Conservation (phyloP, 148 eudicot species). For the Nyssa sinensis region DNA sequence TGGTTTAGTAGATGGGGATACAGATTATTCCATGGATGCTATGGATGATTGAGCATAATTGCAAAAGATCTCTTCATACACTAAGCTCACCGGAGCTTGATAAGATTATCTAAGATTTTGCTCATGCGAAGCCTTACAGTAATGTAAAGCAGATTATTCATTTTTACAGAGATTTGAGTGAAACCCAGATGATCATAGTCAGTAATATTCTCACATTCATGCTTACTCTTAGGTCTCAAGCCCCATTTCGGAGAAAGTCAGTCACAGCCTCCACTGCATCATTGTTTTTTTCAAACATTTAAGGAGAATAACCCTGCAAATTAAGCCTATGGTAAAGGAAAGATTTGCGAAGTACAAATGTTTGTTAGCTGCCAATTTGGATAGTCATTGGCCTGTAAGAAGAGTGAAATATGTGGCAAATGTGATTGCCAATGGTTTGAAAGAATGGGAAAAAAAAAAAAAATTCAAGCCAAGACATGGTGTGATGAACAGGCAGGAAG, state of each 20-base stretch:
- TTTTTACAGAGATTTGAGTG: conserved; percentile 58
- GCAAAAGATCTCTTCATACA: conserved; percentile 56
- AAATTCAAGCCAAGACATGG: conserved; percentile 7
- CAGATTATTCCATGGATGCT: conserved; percentile 68
- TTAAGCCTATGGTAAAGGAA: conserved; percentile 22
- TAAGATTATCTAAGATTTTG: conserved; percentile 29
- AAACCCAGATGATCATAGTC: conserved; percentile 51
- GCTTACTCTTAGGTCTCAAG: conserved; percentile 48
- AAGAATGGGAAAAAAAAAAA: conserved; percentile 47
- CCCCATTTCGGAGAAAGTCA: conserved; percentile 12
- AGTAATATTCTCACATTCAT: conserved; percentile 67
- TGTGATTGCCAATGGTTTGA: conserved; percentile 70
- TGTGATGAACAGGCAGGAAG: conserved; percentile 88
- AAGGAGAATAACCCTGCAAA: neutral
- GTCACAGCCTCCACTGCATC: neutral
- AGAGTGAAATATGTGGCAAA: conserved; percentile 74
- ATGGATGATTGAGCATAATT: conserved; percentile 55
- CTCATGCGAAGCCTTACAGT: conserved; percentile 10
- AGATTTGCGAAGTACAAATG: conserved; percentile 44
- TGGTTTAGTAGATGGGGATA: conserved; percentile 97
- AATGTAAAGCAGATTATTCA: conserved; percentile 39
- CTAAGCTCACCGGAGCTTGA: conserved; percentile 61
- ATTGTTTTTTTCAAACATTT: conserved; percentile 1
- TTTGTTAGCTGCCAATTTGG: conserved; percentile 62
- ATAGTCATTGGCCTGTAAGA: conserved; percentile 75